Percentiles rank a stretch among this genome's conserved stretches.
Evolutionary conservation across 1,139 yeast species (phyloP).

Genomic region (Candida glucosophila): DNA sequence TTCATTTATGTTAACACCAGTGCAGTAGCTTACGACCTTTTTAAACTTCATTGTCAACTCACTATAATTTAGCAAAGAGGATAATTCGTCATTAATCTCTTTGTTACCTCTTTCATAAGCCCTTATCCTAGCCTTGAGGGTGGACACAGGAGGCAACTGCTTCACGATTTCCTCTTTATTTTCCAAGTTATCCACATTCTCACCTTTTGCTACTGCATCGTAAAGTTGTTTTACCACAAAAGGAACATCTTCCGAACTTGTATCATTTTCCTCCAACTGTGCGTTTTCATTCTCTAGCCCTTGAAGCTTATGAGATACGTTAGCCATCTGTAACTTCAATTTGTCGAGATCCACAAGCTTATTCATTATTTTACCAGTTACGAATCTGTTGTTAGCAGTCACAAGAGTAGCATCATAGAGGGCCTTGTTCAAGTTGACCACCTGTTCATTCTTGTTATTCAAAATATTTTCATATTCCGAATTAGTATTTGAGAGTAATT

Average conservation of each 20-base stretch:
- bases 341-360: constrained; percentile 32
- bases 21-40: constrained; percentile 82
- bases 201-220: constrained; percentile 35
- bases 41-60: constrained; percentile 79
- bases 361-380: constrained; percentile 29
- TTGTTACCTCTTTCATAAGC: constrained; percentile 51
- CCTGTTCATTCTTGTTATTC: constrained; percentile 29
- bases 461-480: constrained; percentile 31
- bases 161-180: constrained; percentile 16
- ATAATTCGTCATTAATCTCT: constrained; percentile 42
- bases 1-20: constrained; percentile 66
- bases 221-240: constrained; percentile 57
- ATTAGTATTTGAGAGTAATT: constrained; percentile 30
- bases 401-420: constrained; percentile 35
- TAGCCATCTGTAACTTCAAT: constrained; percentile 36
- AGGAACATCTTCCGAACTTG: constrained; percentile 79
- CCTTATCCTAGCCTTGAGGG: constrained; percentile 65
- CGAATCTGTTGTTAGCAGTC: constrained; percentile 36
- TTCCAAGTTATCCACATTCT: constrained; percentile 18
- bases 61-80: constrained; percentile 40
- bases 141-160: constrained; percentile 50
- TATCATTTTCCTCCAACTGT: constrained; percentile 10
- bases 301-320: constrained; percentile 30
- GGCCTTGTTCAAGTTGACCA: constrained; percentile 27
- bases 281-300: constrained; percentile 16